Conservation (phyloP, 306 rosid genomes). For the Arachis stenosperma region DNA sequence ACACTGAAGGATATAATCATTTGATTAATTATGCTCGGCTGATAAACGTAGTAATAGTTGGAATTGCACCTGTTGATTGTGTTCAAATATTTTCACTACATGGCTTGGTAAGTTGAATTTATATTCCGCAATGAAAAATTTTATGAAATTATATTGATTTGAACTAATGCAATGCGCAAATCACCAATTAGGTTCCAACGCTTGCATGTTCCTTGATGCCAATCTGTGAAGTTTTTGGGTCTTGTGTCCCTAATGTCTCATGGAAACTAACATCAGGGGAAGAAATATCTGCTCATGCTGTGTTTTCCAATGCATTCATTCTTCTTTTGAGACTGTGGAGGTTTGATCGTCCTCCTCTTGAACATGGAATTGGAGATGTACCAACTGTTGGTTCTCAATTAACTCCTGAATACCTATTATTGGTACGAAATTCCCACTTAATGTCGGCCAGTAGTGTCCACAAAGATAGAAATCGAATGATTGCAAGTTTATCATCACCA, state of each 20-base stretch:
- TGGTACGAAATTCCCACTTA: slow-evolving; percentile 80
- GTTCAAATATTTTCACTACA: slow-evolving; percentile 88
- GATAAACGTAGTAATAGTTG: slow-evolving; percentile 75
- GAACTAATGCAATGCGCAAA: slow-evolving; percentile 30
- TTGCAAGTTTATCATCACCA: slow-evolving; percentile 74
- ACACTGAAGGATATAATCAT: slow-evolving; percentile 66
- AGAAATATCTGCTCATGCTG: slow-evolving; percentile 86
- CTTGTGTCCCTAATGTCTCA: slow-evolving; percentile 81
- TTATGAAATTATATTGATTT: neutral
- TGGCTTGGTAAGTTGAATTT: slow-evolving; percentile 75
- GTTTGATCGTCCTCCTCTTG: slow-evolving; percentile 92
- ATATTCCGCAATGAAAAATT: neutral
- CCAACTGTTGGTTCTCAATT: slow-evolving; percentile 93
- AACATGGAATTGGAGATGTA: slow-evolving; percentile 90
- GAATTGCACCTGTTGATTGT: slow-evolving; percentile 88
- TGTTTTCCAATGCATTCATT: slow-evolving; percentile 92
- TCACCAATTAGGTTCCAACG: slow-evolving; percentile 78
- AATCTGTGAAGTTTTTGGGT: slow-evolving; percentile 96
- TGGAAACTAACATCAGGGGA: slow-evolving; percentile 77
- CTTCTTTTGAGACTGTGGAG: slow-evolving; percentile 93
- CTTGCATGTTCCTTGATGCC: slow-evolving; percentile 98
- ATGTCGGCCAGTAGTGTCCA: slow-evolving; percentile 59
- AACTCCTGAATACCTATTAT: slow-evolving; percentile 90
- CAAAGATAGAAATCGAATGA: slow-evolving; percentile 64
- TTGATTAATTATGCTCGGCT: slow-evolving; percentile 80